Evolutionary conservation across 2,329 filamentous ascomycete genomes (phyloP).

Genomic region (Aureobasidium zeae): DNA sequence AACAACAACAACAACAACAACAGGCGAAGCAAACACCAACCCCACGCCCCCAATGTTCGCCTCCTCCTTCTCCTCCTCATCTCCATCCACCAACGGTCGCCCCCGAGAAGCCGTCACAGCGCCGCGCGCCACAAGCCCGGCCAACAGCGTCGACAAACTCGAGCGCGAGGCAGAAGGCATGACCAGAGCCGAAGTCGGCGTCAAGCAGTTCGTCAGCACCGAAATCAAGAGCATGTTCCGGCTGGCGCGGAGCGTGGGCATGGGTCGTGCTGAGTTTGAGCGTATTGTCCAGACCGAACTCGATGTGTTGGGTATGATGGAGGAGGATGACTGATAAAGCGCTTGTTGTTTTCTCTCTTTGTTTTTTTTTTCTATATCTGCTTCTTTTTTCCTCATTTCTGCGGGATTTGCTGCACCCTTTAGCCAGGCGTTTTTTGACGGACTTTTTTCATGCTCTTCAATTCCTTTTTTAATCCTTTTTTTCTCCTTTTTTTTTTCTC

Average conservation of each 20-base stretch:
- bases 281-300: slow-evolving; percentile 61
- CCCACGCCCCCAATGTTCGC: slow-evolving; percentile 9
- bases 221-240: slow-evolving; percentile 69
- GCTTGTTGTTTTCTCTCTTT: too few relatives aligned
- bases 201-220: slow-evolving; percentile 70
- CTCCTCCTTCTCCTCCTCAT: too few relatives aligned
- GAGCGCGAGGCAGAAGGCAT: slow-evolving; percentile 32
- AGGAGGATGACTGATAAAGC: slow-evolving; percentile 46
- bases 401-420: too few relatives aligned
- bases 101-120: slow-evolving; percentile 35
- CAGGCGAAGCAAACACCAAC: slow-evolving; percentile 10
- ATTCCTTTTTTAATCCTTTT: too few relatives aligned
- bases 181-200: slow-evolving; percentile 59
- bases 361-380: too few relatives aligned
- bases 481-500: too few relatives aligned
- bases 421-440: too few relatives aligned
- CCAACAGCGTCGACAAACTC: slow-evolving; percentile 46
- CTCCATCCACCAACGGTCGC: slow-evolving; percentile 20
- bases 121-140: slow-evolving; percentile 45
- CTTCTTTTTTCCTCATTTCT: too few relatives aligned
- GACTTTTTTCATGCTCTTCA: too few relatives aligned
- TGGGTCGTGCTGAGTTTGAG: slow-evolving; percentile 67
- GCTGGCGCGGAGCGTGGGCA: slow-evolving; percentile 60
- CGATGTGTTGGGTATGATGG: slow-evolving; percentile 59
- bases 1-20: not conserved